These are phyloP conservation scores for Euryodendron excelsum DNA, from an alignment of 148 eudicot species.

Conservation along the genomic window DNA sequence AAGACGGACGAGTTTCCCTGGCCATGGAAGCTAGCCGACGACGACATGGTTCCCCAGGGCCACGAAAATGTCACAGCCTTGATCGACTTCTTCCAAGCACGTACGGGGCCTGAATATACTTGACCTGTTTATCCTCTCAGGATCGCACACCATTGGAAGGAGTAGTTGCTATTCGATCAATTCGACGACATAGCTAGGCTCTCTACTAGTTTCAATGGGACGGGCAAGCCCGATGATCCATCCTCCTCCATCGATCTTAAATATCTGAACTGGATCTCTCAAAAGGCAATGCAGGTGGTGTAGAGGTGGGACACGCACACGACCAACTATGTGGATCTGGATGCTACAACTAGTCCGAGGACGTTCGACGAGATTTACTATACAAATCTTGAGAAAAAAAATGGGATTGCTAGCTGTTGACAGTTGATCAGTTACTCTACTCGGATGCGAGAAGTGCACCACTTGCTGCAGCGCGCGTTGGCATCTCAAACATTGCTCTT, in stretches of 20 bases:
- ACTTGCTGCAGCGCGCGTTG: constrained; percentile 17
- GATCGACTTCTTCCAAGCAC: constrained; percentile 18
- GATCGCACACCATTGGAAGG: constrained; percentile 38
- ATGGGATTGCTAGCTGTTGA: constrained; percentile 31
- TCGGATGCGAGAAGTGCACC: constrained; percentile 26
- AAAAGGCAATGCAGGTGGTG: constrained; percentile 25
- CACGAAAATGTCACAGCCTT: constrained; percentile 32
- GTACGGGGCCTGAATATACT: constrained; percentile 22
- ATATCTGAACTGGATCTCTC: constrained; percentile 23
- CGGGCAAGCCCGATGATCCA: too few species aligned
- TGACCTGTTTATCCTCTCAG: constrained; percentile 39
- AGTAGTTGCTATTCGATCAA: constrained; percentile 22
- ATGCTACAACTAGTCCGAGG: constrained; percentile 30
- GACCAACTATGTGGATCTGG: constrained; percentile 32
- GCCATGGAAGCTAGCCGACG: constrained; percentile 40
- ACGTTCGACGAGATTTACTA: constrained; percentile 32
- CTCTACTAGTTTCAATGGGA: too few species aligned
- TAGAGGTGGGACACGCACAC: too few species aligned
- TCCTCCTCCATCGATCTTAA: constrained; percentile 14
- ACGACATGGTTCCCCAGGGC: constrained; percentile 32
- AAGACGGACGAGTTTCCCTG: constrained; percentile 36
- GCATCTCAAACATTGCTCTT: constrained; percentile 25
- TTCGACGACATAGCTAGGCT: constrained; percentile 27
- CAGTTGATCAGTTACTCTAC: constrained; percentile 31
- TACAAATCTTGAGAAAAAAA: constrained; percentile 26